Percentiles rank a stretch among this genome's conserved stretches.
phyloP scores from a whole-genome alignment of 345 rosid genomes.

The Physaria fendleri region DNA sequence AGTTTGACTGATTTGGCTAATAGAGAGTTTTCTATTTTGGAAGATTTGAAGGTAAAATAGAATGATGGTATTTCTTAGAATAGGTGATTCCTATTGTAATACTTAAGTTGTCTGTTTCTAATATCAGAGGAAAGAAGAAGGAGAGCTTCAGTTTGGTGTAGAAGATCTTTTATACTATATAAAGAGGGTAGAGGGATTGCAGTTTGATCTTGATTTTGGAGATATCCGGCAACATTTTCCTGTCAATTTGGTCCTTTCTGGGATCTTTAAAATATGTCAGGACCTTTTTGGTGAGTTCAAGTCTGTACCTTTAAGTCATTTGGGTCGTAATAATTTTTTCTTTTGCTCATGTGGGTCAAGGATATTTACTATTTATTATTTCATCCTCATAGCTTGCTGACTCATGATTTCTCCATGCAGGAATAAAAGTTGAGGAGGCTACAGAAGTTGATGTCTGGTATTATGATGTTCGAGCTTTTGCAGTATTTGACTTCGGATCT shows the following conservation, averaged over 20 bases:
- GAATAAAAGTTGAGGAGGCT: conserved; percentile 74
- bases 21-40: conserved; percentile 61
- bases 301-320: neutral
- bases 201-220: conserved; percentile 75
- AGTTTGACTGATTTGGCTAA: conserved; percentile 64
- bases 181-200: conserved; percentile 71
- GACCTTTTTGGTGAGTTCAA: conserved; percentile 75
- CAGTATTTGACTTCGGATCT: conserved; percentile 71
- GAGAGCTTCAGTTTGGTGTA: conserved; percentile 68
- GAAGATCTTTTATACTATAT: conserved; percentile 80
- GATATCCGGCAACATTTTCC: conserved; percentile 78
- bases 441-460: conserved; percentile 70
- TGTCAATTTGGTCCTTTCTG: conserved; percentile 73
- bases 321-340: neutral
- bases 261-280: conserved; percentile 79
- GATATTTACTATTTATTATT: neutral
- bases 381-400: neutral
- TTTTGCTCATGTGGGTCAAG: neutral
- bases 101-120: conserved; percentile 16
- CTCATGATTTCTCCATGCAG: conserved; percentile 35
- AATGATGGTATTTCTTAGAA: conserved; percentile 5
- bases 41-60: conserved; percentile 69
- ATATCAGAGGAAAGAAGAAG: conserved; percentile 83
- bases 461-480: conserved; percentile 56
- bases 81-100: conserved; percentile 9